Evolutionary conservation across 495 filamentous ascomycete species (phyloP).

Genomic region (Xylaria longipes): DNA sequence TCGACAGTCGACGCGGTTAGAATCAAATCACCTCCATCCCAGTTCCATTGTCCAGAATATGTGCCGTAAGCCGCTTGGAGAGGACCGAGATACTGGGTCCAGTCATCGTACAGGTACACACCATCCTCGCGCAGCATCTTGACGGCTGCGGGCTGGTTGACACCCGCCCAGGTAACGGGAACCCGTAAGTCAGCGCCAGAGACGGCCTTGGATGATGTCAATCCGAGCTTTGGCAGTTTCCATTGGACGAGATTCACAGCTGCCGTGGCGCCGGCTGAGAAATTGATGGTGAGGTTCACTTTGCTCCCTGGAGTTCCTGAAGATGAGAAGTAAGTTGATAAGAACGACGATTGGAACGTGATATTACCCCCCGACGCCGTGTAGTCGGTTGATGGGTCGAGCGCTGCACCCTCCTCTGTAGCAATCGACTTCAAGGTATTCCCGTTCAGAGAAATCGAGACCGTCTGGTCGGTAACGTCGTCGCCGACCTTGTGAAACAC

Average conservation of each 20-base stretch:
- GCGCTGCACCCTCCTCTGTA: constrained; percentile 42
- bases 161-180: constrained; percentile 60
- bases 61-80: constrained; percentile 59
- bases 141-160: constrained; percentile 56
- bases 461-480: constrained; percentile 46
- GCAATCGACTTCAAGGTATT: constrained; percentile 58
- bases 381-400: constrained; percentile 53
- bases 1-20: constrained; percentile 51
- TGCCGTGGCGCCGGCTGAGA: constrained; percentile 56
- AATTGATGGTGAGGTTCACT: constrained; percentile 59
- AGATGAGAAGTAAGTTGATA: constrained; percentile 50
- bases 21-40: constrained; percentile 51
- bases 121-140: constrained; percentile 60
- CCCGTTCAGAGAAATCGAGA: constrained; percentile 61
- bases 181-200: constrained; percentile 54
- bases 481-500: constrained; percentile 62
- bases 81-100: constrained; percentile 61
- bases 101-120: constrained; percentile 60
- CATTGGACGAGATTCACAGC: constrained; percentile 58
- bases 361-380: constrained; percentile 51
- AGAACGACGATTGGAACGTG: constrained; percentile 55
- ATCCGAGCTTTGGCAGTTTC: constrained; percentile 50
- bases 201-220: constrained; percentile 48
- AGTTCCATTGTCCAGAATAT: constrained; percentile 59
- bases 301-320: constrained; percentile 50